Evolutionary conservation across 345 rosid genomes (phyloP), one percentile per base, ranked within the genome.

Genomic region (Gossypium herbaceum): DNA sequence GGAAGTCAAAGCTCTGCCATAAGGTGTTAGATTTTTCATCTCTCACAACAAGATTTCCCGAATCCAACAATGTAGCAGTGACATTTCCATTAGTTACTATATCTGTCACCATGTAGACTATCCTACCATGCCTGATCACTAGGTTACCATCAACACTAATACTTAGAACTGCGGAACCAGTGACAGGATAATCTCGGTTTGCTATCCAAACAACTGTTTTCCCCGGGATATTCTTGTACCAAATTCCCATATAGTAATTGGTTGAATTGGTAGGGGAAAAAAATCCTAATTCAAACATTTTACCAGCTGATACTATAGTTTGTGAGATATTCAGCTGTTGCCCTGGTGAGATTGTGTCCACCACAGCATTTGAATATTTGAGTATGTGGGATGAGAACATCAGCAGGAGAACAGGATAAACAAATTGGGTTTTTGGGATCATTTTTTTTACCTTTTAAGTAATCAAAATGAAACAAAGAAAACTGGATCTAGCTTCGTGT

Each of bases 1-100:
- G 92, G 44, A 80, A 54, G 55, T 86, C 89, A 74, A 89, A 87
- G 63, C 89, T 87, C 75, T 85, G 86, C 93, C 79, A 76, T 68
- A 48, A 58, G 41, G 45, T 6, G 12, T 20, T 58, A 4, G 57
- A 50, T 15, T 27, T 24, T 34, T 57, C 48, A 56, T 60, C 3
- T 81, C 84, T 61, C 7, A 84, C 52, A 29, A 85, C 84, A 12
- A 88, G 75, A 65, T 89, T 88, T 44, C 91, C 89, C 1, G 86
- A 34, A 9, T 86, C 84, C 61, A 77, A 34, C 68, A 63, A 34
- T 16, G 47, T 63, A 34, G 47, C 68, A 63, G n/a, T 72, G 16
- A 72, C 75, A 43, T 72, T 72, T 44, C 19, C 12, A 41, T 22
- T 19, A 9, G 41, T 3, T 15, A 50, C 2, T 72, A 58, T 34